Evolutionary conservation across 352 stramenopile genomes (phyloP).

Genomic region (Globisporangium nagaii): DNA sequence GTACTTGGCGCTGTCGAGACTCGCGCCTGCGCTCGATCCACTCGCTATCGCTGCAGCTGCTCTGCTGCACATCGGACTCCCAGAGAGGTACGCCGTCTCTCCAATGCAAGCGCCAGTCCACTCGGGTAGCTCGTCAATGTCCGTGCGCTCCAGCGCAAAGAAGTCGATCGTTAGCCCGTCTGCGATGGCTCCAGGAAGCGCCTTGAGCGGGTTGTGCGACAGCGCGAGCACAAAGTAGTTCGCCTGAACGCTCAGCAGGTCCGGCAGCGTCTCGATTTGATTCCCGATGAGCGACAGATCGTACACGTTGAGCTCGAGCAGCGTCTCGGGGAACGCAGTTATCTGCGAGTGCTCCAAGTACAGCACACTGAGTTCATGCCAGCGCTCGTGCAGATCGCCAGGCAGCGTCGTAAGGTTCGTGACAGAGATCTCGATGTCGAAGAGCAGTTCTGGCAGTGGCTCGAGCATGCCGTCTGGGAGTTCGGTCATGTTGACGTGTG

Average conservation of each 20-base stretch:
- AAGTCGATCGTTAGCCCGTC: slow-evolving; percentile 10
- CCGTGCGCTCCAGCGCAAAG: slow-evolving; percentile 12
- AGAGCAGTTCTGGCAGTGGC: slow-evolving; percentile 12
- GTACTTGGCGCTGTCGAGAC: neutral
- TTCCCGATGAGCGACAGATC: too few relatives aligned
- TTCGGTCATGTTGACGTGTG: slow-evolving; percentile 34
- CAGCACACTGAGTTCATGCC: too few relatives aligned
- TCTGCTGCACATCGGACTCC: neutral
- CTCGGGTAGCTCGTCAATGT: slow-evolving; percentile 1
- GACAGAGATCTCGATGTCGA: too few relatives aligned
- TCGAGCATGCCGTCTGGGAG: slow-evolving; percentile 29
- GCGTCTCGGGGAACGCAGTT: too few relatives aligned
- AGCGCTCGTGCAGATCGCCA: too few relatives aligned
- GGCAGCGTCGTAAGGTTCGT: too few relatives aligned
- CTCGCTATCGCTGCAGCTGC: neutral
- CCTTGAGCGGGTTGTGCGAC: slow-evolving; percentile 16
- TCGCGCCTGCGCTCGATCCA: neutral
- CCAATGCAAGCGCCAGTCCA: slow-evolving; percentile 7
- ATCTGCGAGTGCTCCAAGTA: too few relatives aligned
- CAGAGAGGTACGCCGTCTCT: neutral
- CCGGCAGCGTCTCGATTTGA: too few relatives aligned
- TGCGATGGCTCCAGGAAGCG: slow-evolving; percentile 7
- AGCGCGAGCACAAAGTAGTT: slow-evolving; percentile 18
- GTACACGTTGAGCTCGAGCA: too few relatives aligned
- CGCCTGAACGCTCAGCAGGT: neutral